These are phyloP conservation scores for Cercospora beticola DNA, from an alignment of 2,329 filamentous ascomycete genomes.

Conservation along the genomic window DNA sequence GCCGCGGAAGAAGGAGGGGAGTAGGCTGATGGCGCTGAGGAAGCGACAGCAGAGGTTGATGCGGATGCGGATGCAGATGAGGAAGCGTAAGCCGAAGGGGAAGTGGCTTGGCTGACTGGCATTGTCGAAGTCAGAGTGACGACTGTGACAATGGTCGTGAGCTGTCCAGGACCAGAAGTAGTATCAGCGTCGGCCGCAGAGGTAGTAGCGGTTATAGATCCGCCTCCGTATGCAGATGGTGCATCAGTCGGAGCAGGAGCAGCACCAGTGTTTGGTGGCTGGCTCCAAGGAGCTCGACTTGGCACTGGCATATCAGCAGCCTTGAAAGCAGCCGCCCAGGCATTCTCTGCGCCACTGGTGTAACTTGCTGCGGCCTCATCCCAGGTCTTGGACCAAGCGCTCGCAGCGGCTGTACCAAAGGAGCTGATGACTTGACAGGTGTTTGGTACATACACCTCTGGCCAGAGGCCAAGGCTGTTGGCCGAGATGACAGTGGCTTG, in stretches of 20 bases:
- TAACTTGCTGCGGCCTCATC: constrained; percentile 21
- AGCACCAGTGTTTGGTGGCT: not conserved
- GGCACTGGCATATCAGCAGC: constrained; percentile 22
- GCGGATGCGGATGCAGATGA: not conserved
- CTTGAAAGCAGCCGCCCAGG: constrained; percentile 21
- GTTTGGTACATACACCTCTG: constrained; percentile 29
- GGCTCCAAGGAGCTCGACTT: constrained; percentile 15
- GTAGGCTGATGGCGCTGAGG: constrained; percentile 8
- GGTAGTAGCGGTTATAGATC: not conserved
- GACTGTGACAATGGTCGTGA: constrained; percentile 24
- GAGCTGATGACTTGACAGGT: constrained; percentile 24
- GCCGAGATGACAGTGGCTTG: constrained; percentile 23
- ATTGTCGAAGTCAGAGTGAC: constrained; percentile 22
- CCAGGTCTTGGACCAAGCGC: constrained; percentile 14
- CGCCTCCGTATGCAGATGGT: not conserved
- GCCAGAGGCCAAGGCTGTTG: constrained; percentile 22
- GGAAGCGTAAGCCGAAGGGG: constrained; percentile 3
- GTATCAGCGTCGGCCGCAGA: not conserved
- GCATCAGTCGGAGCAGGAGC: constrained; percentile 6
- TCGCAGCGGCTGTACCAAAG: constrained; percentile 26
- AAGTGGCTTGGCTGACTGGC: constrained; percentile 8
- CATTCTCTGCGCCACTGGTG: constrained; percentile 16
- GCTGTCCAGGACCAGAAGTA: not conserved
- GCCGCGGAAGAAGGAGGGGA: constrained; percentile 4
- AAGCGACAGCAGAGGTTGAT: not conserved